Percentiles rank a stretch among this genome's conserved stretches.
Conservation (phyloP, 768 basidiomycete species). For the Mycena rebaudengoi region DNA sequence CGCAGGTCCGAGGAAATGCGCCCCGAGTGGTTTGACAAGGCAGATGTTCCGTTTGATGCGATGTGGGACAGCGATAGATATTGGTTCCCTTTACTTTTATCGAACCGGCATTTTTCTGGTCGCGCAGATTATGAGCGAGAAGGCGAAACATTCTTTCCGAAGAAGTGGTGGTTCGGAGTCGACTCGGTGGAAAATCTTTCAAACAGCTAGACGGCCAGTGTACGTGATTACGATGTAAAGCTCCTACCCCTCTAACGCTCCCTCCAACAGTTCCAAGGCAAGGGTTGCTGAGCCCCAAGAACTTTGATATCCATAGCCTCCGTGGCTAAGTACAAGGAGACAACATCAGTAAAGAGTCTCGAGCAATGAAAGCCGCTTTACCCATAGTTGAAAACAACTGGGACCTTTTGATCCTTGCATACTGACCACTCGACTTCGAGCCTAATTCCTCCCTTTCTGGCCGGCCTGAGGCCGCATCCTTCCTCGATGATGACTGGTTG, state of each 20-base stretch:
- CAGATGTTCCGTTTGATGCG: conserved; percentile 65
- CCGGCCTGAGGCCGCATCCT: conserved; percentile 72
- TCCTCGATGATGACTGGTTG: conserved; percentile 56
- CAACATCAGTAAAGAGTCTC: background rate
- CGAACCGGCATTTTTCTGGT: conserved; percentile 50
- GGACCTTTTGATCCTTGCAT: conserved; percentile 35
- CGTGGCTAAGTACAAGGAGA: conserved; percentile 50
- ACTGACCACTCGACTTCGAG: conserved; percentile 11
- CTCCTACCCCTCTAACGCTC: conserved; percentile 38
- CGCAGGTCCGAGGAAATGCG: conserved; percentile 89
- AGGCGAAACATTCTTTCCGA: conserved; percentile 37
- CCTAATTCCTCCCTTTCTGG: conserved; percentile 69
- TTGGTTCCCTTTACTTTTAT: conserved; percentile 74
- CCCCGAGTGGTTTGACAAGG: conserved; percentile 75
- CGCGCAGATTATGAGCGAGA: conserved; percentile 52
- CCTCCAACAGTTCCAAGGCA: conserved; percentile 56
- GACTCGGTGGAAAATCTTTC: background rate
- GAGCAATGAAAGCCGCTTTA: background rate
- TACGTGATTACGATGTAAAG: background rate
- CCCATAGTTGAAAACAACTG: conserved; percentile 43
- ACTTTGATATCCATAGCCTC: conserved; percentile 67
- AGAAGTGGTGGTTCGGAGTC: conserved; percentile 58
- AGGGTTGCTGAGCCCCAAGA: conserved; percentile 71
- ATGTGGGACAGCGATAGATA: conserved; percentile 70
- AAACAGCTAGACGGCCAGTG: background rate